Evolutionary conservation across 495 filamentous ascomycete species (phyloP), one percentile per base, ranked within the genome.

Genomic region (Daldinia loculata): DNA sequence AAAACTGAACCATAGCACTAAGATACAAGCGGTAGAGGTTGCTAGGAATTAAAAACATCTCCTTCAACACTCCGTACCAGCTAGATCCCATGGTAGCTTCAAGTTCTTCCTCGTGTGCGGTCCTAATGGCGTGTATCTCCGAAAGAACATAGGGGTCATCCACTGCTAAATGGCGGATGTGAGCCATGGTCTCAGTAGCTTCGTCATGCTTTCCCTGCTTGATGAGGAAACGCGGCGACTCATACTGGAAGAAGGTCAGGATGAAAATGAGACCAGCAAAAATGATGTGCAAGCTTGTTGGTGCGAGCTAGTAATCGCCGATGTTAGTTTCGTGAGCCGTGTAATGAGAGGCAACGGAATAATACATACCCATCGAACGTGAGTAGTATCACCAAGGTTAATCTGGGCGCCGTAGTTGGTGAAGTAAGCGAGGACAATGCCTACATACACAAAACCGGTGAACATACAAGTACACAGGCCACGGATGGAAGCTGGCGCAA

Each of bases 391-490:
- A 11, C 85, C 84, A 14, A 91, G 74, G 65, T 90, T 83, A 30
- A 90, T 71, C 67, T 90, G 82, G 27, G 84, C 87, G 11, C 86
- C 86, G 77, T 86, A 89, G 52, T 84, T 84, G 74, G 83, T 80
- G 61, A 88, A 86, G 65, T 86, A 89, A 0, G 84, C 86, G 5
- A 89, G 77, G 71, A 89, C 85, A 24, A 91, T 88, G 9, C 88
- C 88, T 48, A 90, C 67, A 69, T 90, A 90, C 17, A 89, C 88
- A 8, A 85, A 85, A 27, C 86, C 87, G 3, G 85, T 89, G 75
- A 92, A 92, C 29, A 89, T 84, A 70, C 89, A 90, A 9, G 88
- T 89, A 70, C 90, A 92, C 4, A 92, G 82, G 63, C 90, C 89
- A 15, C 89, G 84, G 66, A 92, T 83, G 6, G 83, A 83, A 12